Percentiles rank a stretch among this genome's conserved stretches.
Evolutionary conservation across 2,329 filamentous ascomycete genomes (phyloP).

Genomic region (Cladosporium halotolerans): DNA sequence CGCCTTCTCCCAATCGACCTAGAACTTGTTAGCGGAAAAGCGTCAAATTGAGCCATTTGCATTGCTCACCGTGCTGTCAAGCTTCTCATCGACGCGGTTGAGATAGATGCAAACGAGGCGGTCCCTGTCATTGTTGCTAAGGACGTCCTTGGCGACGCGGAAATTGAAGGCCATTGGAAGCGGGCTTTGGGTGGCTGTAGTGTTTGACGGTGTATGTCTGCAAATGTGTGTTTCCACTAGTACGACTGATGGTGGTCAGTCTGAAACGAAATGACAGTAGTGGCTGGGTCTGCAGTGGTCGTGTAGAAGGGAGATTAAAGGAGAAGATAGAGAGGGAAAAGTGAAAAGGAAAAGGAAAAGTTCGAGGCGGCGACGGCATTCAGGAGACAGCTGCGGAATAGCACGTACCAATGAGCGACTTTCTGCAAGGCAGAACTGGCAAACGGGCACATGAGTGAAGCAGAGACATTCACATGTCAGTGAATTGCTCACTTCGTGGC

Average conservation of each 20-base stretch:
- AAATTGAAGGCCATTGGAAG: slow-evolving; percentile 23
- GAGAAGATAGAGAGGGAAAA: too few species aligned
- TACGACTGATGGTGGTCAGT: neutral
- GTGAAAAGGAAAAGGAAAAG: neutral
- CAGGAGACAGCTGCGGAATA: too few species aligned
- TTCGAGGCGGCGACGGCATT: neutral
- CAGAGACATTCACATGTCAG: too few species aligned
- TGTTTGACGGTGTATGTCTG: neutral
- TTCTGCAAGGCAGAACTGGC: too few species aligned
- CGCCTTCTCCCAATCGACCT: slow-evolving; percentile 27
- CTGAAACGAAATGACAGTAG: neutral
- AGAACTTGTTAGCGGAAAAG: slow-evolving; percentile 1
- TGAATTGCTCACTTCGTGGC: too few species aligned
- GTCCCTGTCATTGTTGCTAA: slow-evolving; percentile 26
- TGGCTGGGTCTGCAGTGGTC: neutral
- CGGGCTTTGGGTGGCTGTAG: neutral
- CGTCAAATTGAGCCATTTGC: too few species aligned
- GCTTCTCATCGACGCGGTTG: slow-evolving; percentile 12
- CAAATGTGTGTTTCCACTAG: too few species aligned
- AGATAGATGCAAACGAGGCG: slow-evolving; percentile 25
- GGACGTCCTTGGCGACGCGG: slow-evolving; percentile 18
- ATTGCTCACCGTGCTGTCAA: slow-evolving; percentile 12
- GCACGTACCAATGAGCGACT: too few species aligned
- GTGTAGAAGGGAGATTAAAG: too few species aligned
- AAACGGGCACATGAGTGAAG: too few species aligned